phyloP scores from a whole-genome alignment of 495 filamentous ascomycete genomes.

The Lasiosphaeria hispida region DNA sequence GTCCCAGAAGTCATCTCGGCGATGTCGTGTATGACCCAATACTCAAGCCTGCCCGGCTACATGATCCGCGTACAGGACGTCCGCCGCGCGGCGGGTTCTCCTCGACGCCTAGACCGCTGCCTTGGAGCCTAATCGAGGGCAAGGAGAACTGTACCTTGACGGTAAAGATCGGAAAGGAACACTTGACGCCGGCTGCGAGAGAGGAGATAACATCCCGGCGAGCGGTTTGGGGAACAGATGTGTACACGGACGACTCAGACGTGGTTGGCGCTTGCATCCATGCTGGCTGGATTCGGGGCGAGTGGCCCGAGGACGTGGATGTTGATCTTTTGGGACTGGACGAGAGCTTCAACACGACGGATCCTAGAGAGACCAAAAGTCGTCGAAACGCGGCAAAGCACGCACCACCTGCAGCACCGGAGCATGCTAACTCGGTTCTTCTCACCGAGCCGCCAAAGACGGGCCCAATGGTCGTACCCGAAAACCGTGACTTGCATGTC shows the following conservation, averaged over 20 bases:
- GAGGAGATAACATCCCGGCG: slow-evolving; percentile 77
- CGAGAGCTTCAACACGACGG: slow-evolving; percentile 30
- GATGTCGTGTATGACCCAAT: slow-evolving; percentile 48
- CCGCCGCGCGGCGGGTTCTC: slow-evolving; percentile 64
- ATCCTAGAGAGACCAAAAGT: slow-evolving; percentile 22
- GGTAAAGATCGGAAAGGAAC: slow-evolving; percentile 76
- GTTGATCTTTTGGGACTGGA: slow-evolving; percentile 64
- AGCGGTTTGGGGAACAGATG: slow-evolving; percentile 85
- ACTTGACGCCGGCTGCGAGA: slow-evolving; percentile 63
- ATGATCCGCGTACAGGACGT: slow-evolving; percentile 44
- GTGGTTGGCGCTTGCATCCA: slow-evolving; percentile 91
- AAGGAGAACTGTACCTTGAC: slow-evolving; percentile 90
- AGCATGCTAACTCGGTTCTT: slow-evolving; percentile 32
- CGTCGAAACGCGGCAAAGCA: slow-evolving; percentile 12
- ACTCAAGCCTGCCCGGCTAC: slow-evolving; percentile 55
- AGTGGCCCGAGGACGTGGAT: slow-evolving; percentile 74
- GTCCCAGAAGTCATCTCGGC: slow-evolving; percentile 78
- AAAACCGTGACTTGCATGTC: slow-evolving; percentile 76
- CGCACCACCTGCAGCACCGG: slow-evolving; percentile 15
- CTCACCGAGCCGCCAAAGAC: slow-evolving; percentile 42
- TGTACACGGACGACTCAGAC: slow-evolving; percentile 97
- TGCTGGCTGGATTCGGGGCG: slow-evolving; percentile 84
- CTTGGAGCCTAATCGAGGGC: slow-evolving; percentile 64
- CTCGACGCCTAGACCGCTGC: slow-evolving; percentile 71
- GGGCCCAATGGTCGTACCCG: slow-evolving; percentile 52